These are phyloP conservation scores for Elasticomyces elasticus DNA, from an alignment of 495 filamentous ascomycete genomes.

Conservation along the genomic window DNA sequence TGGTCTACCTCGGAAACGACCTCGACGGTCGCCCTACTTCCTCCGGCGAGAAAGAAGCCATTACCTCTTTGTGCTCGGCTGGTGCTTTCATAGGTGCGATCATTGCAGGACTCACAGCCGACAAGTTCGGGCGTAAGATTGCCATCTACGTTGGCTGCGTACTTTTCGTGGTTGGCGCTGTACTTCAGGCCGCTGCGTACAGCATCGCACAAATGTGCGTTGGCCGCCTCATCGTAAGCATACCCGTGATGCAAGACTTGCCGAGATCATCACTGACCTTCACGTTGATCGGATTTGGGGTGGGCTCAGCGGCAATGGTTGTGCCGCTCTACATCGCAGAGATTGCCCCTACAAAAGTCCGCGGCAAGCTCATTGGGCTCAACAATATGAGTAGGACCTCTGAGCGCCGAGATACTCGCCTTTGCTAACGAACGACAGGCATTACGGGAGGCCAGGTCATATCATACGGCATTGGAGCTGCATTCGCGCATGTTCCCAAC, in stretches of 20 bases:
- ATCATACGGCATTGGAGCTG: constrained; percentile 43
- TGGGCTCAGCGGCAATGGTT: constrained; percentile 45
- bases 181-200: constrained; percentile 38
- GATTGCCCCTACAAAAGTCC: constrained; percentile 42
- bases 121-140: constrained; percentile 40
- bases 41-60: constrained; percentile 38
- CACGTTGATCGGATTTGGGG: constrained; percentile 43
- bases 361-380: constrained; percentile 45
- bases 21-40: constrained; percentile 27
- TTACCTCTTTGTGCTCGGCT: constrained; percentile 40
- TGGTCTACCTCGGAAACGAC: constrained; percentile 34
- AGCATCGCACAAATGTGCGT: constrained; percentile 41
- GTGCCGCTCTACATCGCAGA: too few species aligned
- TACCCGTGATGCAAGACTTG: too few species aligned
- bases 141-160: constrained; percentile 40
- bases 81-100: constrained; percentile 45
- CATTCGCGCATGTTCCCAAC: constrained; percentile 37
- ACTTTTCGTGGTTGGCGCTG: constrained; percentile 40
- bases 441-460: constrained; percentile 46
- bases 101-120: constrained; percentile 40
- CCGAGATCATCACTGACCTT: too few species aligned
- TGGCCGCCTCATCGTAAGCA: too few species aligned
- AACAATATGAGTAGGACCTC: constrained; percentile 48
- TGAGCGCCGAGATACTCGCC: too few species aligned
- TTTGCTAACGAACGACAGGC: too few species aligned